phyloP scores from a whole-genome alignment of 2,329 filamentous ascomycete genomes.

The Fusarium dimerum region DNA sequence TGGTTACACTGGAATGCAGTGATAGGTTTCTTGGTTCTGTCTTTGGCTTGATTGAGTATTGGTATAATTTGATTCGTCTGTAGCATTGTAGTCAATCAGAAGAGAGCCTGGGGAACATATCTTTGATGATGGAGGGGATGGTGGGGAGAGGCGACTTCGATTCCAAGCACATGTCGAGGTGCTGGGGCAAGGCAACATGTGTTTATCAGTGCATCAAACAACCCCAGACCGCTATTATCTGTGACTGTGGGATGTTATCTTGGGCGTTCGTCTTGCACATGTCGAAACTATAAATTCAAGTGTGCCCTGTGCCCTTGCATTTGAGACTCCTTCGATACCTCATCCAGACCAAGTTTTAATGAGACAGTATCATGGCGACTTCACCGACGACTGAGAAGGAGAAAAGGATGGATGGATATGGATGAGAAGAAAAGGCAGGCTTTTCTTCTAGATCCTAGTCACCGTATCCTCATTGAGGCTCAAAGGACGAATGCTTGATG shows the following conservation, averaged over 20 bases:
- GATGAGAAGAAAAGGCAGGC: constrained; percentile 1
- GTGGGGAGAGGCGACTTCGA: constrained; percentile 8
- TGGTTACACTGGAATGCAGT: constrained; percentile 15
- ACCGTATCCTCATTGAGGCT: not conserved
- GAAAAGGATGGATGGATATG: not conserved
- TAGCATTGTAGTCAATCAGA: constrained; percentile 4
- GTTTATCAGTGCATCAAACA: not conserved
- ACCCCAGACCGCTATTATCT: not conserved
- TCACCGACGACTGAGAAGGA: no score
- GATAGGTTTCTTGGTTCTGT: constrained; percentile 10
- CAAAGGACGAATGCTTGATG: constrained; percentile 3
- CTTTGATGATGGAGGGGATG: constrained; percentile 7
- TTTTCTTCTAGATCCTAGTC: no score
- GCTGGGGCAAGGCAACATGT: constrained; percentile 1
- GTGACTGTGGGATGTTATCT: not conserved
- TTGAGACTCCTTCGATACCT: constrained; percentile 8
- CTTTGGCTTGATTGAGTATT: constrained; percentile 9
- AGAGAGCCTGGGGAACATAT: constrained; percentile 8
- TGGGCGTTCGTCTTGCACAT: not conserved
- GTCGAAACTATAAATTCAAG: not conserved
- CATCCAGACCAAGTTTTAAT: no score
- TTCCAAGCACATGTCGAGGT: constrained; percentile 5
- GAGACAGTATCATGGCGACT: no score
- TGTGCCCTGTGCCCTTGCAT: not conserved
- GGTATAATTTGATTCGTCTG: constrained; percentile 13